Percentiles rank a stretch among this genome's conserved stretches.
These are phyloP conservation scores for Cenchrus fungigraminus DNA, from an alignment of 176 grass and related monocot genomes.

Conservation along the genomic window DNA sequence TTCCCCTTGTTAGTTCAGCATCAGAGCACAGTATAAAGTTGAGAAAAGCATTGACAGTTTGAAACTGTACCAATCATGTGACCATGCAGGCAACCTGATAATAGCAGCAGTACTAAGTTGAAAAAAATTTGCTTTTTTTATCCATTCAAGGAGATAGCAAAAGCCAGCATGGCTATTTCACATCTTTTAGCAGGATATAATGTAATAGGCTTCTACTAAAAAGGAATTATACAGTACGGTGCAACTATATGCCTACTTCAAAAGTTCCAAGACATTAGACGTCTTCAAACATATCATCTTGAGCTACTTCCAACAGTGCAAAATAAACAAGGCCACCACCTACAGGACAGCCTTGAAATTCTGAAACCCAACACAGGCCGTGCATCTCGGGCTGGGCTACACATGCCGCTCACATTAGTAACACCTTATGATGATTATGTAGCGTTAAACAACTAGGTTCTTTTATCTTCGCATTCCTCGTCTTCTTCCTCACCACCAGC, in stretches of 20 bases:
- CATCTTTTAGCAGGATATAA: neutral
- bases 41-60: neutral
- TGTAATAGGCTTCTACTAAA: neutral
- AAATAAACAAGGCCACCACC: neutral
- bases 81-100: neutral
- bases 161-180: neutral
- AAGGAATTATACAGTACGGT: neutral
- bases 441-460: neutral
- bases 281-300: neutral
- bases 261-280: neutral
- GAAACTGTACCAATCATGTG: slow-evolving; percentile 1
- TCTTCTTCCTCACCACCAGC: slow-evolving; percentile 46
- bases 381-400: neutral
- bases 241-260: neutral
- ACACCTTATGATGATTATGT: neutral
- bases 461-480: slow-evolving; percentile 35
- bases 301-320: neutral
- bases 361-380: neutral
- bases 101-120: neutral
- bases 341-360: slow-evolving; percentile 15
- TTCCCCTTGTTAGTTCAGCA: neutral
- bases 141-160: neutral
- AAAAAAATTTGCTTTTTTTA: neutral
- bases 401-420: neutral
- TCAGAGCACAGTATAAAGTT: neutral